phyloP scores from a whole-genome alignment of 768 basidiomycete species.

The Myochromella boudieri region DNA sequence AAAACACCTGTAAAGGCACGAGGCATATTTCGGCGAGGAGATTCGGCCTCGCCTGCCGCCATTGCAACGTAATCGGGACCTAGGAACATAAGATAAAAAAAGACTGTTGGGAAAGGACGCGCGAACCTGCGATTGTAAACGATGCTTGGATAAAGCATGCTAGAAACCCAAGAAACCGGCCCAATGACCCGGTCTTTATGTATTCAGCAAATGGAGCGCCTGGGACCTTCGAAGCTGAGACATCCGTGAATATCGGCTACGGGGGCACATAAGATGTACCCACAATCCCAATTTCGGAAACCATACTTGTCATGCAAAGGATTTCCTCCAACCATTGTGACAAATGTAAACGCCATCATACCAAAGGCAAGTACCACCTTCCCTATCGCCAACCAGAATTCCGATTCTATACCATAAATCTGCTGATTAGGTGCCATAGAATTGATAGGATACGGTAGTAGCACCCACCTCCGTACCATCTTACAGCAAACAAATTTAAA shows the following conservation, averaged over 20 bases:
- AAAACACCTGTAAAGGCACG: slow-evolving; percentile 75
- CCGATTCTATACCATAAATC: slow-evolving; percentile 37
- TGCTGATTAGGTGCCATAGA: not conserved
- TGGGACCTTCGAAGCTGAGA: slow-evolving; percentile 44
- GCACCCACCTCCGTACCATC: slow-evolving; percentile 46
- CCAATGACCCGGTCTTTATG: slow-evolving; percentile 49
- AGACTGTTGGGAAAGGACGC: not conserved
- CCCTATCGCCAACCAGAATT: slow-evolving; percentile 55
- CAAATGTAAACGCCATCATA: slow-evolving; percentile 53
- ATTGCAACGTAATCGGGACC: slow-evolving; percentile 54
- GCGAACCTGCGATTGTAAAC: slow-evolving; percentile 56
- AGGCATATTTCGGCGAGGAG: slow-evolving; percentile 70
- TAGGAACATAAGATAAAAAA: slow-evolving; percentile 10
- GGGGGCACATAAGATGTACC: too few species aligned
- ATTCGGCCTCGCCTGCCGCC: slow-evolving; percentile 71
- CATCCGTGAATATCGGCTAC: too few species aligned
- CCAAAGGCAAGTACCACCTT: slow-evolving; percentile 48
- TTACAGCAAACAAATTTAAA: slow-evolving; percentile 48
- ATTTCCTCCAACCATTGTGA: slow-evolving; percentile 63
- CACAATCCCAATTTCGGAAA: slow-evolving; percentile 53
- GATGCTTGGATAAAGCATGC: slow-evolving; percentile 61
- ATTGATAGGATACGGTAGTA: not conserved
- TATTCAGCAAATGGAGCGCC: slow-evolving; percentile 60
- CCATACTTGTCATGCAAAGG: slow-evolving; percentile 54
- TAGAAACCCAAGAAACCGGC: slow-evolving; percentile 63